Conservation (phyloP, 257 asterid genomes). For the Craterostigma plantagineum region DNA sequence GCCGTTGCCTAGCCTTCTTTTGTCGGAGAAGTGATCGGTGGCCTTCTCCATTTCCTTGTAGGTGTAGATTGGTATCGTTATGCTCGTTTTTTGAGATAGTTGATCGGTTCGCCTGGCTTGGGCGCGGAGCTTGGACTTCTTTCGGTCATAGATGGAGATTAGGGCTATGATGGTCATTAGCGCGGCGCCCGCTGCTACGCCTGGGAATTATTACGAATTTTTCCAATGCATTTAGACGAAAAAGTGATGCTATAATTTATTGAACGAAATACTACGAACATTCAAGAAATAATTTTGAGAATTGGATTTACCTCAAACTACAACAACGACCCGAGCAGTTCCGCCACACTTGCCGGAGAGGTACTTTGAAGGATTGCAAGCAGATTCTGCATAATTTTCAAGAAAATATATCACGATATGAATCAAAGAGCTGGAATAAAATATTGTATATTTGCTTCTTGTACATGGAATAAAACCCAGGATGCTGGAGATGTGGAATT, state of each 20-base stretch:
- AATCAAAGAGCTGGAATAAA: no score
- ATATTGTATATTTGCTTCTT: no score
- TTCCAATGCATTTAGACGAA: no score
- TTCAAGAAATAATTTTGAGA: no score
- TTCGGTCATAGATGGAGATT: slow-evolving; percentile 27
- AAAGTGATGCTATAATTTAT: no score
- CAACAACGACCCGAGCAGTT: slow-evolving; percentile 52
- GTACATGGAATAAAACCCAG: no score
- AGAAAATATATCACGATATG: not conserved
- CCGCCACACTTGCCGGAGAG: slow-evolving; percentile 75
- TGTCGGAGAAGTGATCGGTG: slow-evolving; percentile 52
- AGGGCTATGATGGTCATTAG: slow-evolving; percentile 21
- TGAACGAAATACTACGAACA: no score
- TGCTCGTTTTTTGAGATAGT: slow-evolving; percentile 53
- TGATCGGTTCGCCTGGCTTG: slow-evolving; percentile 42
- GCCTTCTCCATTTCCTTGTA: slow-evolving; percentile 73
- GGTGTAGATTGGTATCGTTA: slow-evolving; percentile 34
- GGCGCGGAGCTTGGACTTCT: slow-evolving; percentile 16
- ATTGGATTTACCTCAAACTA: slow-evolving; percentile 68
- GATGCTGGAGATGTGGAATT: no score
- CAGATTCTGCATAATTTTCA: slow-evolving; percentile 18
- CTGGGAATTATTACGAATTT: slow-evolving; percentile 14
- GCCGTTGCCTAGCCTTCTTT: slow-evolving; percentile 70
- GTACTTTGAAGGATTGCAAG: slow-evolving; percentile 52
- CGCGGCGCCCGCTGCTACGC: slow-evolving; percentile 49